These are phyloP conservation scores for Xerocomus spinulosus DNA, from an alignment of 768 basidiomycete species.

Conservation along the genomic window DNA sequence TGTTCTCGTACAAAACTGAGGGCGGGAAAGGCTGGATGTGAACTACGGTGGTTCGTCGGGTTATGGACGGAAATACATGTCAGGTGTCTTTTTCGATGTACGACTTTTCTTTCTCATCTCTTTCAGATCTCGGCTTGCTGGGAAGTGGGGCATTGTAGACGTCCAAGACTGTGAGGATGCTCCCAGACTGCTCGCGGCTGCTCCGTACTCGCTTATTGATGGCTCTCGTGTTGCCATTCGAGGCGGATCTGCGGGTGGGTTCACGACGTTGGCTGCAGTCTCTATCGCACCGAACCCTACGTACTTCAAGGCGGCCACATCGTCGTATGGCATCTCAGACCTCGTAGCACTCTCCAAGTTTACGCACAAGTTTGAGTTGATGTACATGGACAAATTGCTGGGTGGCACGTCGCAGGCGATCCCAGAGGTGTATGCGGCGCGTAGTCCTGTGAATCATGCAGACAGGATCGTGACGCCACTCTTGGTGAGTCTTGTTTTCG, in stretches of 20 bases:
- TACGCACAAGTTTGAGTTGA: constrained; percentile 70
- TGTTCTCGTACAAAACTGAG: not conserved
- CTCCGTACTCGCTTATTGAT: constrained; percentile 55
- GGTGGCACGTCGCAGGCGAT: constrained; percentile 52
- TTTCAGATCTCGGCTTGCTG: constrained; percentile 46
- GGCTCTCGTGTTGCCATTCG: constrained; percentile 60
- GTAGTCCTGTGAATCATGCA: constrained; percentile 62
- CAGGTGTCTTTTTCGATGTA: constrained; percentile 3
- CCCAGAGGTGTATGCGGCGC: constrained; percentile 53
- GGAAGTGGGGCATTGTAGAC: constrained; percentile 73
- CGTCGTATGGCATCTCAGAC: constrained; percentile 67
- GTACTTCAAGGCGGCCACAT: constrained; percentile 58
- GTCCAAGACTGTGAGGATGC: constrained; percentile 60
- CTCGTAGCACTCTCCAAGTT: constrained; percentile 50
- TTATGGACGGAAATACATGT: constrained; percentile 66
- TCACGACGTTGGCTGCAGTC: constrained; percentile 52
- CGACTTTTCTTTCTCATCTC: not conserved
- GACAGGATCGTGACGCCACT: constrained; percentile 59
- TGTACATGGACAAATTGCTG: constrained; percentile 56
- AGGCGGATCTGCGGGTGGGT: constrained; percentile 73
- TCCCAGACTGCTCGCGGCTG: constrained; percentile 42
- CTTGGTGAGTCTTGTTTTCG: constrained; percentile 37
- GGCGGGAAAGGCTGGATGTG: constrained; percentile 53
- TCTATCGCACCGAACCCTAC: constrained; percentile 38
- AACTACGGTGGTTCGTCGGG: constrained; percentile 76